These are phyloP conservation scores for Tuber microsphaerosporum DNA, from an alignment of 495 filamentous ascomycete genomes.

Conservation along the genomic window DNA sequence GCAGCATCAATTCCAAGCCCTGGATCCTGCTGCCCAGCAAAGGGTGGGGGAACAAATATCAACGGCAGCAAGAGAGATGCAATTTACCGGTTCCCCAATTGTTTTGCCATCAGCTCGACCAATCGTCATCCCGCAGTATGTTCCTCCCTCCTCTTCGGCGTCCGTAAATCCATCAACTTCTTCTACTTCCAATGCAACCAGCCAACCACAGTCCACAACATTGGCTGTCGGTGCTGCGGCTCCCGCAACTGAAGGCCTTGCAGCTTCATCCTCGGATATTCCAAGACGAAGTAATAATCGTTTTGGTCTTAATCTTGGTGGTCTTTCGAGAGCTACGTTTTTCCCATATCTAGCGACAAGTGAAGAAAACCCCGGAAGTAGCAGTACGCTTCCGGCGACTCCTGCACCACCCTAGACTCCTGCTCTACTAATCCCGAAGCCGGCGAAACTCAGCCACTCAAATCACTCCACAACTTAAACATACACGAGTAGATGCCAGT, in stretches of 20 bases:
- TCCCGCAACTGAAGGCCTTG: neutral
- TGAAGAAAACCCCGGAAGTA: neutral
- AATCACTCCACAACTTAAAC: neutral
- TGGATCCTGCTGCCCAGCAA: neutral
- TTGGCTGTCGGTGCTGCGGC: neutral
- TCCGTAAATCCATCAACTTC: neutral
- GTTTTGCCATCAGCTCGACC: neutral
- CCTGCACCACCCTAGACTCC: neutral
- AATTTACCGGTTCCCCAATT: neutral
- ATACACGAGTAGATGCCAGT: neutral
- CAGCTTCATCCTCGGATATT: neutral
- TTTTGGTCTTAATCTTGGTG: neutral
- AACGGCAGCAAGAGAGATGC: neutral
- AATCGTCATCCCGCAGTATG: constrained; percentile 2
- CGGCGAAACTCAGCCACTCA: neutral
- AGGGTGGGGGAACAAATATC: neutral
- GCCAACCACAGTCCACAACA: neutral
- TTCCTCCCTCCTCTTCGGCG: neutral
- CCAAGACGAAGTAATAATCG: neutral
- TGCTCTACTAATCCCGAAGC: neutral
- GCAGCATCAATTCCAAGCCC: neutral
- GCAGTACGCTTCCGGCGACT: neutral
- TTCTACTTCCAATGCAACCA: neutral
- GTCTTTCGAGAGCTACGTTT: neutral
- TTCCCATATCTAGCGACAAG: neutral